phyloP scores from a whole-genome alignment of 2,329 filamentous ascomycete species.

The Blumeria hordei region DNA sequence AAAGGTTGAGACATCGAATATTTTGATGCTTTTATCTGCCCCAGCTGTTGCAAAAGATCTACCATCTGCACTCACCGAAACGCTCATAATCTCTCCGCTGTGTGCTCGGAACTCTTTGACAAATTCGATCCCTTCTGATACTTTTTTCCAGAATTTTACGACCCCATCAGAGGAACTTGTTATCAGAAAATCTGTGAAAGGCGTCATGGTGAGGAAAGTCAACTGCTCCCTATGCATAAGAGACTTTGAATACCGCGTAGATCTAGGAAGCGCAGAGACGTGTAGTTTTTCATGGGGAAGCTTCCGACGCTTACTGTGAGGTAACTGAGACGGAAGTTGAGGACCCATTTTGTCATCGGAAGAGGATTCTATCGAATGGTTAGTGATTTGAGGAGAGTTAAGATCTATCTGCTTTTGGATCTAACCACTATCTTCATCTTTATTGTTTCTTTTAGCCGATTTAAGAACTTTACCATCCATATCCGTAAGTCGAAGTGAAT shows the following conservation, averaged over 20 bases:
- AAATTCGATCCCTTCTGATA: conserved; percentile 74
- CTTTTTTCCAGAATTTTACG: conserved; percentile 99
- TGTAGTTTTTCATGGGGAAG: conserved; percentile 92
- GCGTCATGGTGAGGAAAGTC: conserved; percentile 68
- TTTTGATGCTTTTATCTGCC: conserved; percentile 52
- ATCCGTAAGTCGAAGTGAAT: no score
- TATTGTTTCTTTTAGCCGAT: no score
- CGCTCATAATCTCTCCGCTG: conserved; percentile 56
- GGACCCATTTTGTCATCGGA: conserved; percentile 88
- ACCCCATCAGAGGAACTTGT: conserved; percentile 87
- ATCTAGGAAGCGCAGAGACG: conserved; percentile 63
- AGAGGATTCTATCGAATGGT: conserved; percentile 19
- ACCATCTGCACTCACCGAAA: conserved; percentile 72
- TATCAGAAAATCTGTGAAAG: conserved; percentile 80
- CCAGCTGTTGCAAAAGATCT: conserved; percentile 84
- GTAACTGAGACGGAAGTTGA: conserved; percentile 57
- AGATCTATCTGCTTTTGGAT: no score
- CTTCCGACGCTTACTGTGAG: conserved; percentile 75
- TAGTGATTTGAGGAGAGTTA: no score
- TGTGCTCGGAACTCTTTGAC: conserved; percentile 96
- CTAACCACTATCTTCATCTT: no score
- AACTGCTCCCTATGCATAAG: conserved; percentile 97
- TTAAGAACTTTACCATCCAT: no score
- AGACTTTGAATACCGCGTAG: conserved; percentile 71
- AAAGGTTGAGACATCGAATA: conserved; percentile 66